A percentile compares a stretch with the other conserved stretches of the same genome.
Evolutionary conservation across 2,329 filamentous ascomycete genomes (phyloP).

Genomic region (Ophiostoma himal-ulmi): DNA sequence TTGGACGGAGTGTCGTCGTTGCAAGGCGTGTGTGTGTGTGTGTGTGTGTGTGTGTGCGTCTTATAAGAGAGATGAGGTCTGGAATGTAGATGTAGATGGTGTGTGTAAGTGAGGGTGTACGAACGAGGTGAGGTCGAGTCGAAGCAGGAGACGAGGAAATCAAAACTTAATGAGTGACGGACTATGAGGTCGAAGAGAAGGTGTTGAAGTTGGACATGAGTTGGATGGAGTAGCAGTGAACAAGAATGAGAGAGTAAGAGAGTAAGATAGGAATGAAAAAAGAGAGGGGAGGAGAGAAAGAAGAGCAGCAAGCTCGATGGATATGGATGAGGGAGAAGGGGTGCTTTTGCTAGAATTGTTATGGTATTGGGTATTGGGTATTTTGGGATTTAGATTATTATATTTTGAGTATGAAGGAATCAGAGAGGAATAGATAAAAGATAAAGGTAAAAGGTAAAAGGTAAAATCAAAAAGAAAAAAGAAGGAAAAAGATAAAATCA

Average conservation of each 20-base stretch:
- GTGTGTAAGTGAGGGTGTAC: not conserved
- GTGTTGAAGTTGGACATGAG: slow-evolving; percentile 2
- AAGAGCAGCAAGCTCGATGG: slow-evolving; percentile 5
- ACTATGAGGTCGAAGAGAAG: slow-evolving; percentile 10
- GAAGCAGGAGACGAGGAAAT: slow-evolving; percentile 18
- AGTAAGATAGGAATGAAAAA: slow-evolving; percentile 14
- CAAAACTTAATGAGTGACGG: slow-evolving; percentile 25
- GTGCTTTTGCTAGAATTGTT: slow-evolving; percentile 20
- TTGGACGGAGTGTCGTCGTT: slow-evolving; percentile 1
- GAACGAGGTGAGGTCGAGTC: not conserved
- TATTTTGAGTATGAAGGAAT: not conserved
- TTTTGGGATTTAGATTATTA: not conserved
- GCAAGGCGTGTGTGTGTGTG: not conserved
- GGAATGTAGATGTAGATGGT: slow-evolving; percentile 2
- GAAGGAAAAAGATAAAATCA: not conserved
- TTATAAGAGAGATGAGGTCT: not conserved
- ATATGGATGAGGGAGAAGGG: slow-evolving; percentile 19
- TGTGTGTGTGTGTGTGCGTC: not conserved
- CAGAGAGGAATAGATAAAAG: not conserved
- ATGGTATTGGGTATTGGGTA: not conserved
- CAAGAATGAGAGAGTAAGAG: not conserved
- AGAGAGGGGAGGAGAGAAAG: not conserved
- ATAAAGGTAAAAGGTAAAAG: not conserved
- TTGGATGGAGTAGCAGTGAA: not conserved
- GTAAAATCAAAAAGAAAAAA: not conserved